Percentiles rank a stretch among this genome's conserved stretches.
phyloP scores from a whole-genome alignment of 2,329 filamentous ascomycete genomes.

The Penicillium sp. region DNA sequence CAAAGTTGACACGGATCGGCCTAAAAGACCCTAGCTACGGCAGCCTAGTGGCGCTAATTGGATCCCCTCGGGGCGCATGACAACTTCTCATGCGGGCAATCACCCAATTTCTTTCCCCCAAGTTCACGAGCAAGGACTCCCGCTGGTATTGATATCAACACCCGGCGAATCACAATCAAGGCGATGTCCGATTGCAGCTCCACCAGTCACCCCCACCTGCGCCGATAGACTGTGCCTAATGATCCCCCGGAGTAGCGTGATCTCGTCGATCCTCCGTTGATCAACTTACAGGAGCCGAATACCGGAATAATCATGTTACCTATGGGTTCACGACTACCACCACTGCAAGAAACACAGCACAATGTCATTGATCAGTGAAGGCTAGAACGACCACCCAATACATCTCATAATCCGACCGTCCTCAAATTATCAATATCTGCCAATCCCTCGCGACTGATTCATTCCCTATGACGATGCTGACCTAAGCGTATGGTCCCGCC shows the following conservation, averaged over 20 bases:
- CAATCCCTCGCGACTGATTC: neutral
- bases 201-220: neutral
- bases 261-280: conserved; percentile 4
- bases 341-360: neutral
- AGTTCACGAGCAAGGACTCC: neutral
- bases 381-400: neutral
- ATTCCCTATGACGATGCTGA: neutral
- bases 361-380: neutral
- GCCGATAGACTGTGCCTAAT: neutral
- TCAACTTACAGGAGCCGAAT: no score
- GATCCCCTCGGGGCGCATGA: conserved; percentile 19
- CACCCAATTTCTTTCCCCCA: conserved; percentile 6
- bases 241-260: conserved; percentile 2
- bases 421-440: neutral
- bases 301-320: neutral
- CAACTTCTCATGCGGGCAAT: conserved; percentile 25
- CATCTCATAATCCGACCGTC: neutral
- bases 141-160: neutral
- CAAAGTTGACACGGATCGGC: conserved; percentile 16
- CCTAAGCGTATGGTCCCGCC: neutral
- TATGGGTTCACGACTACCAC: neutral
- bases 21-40: neutral
- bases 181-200: neutral
- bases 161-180: neutral
- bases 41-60: conserved; percentile 3